Conservation (phyloP, 1,284 basidiomycete genomes). For the Ustilago loliicola region DNA sequence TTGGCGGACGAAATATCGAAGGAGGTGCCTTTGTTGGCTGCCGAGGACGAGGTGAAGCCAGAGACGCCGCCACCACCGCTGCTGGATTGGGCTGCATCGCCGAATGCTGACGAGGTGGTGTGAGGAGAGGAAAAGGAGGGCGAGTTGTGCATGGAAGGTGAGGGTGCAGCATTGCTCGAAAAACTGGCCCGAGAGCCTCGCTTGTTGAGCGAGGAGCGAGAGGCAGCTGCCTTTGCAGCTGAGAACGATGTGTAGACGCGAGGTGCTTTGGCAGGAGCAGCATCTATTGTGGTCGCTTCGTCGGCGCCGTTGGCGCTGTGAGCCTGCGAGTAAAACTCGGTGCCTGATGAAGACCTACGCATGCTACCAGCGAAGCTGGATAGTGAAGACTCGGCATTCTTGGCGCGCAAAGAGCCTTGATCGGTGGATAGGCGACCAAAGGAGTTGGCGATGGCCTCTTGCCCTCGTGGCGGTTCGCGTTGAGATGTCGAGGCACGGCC, state of each 20-base stretch:
- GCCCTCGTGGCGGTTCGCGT: conserved; percentile 42
- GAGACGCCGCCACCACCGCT: neutral
- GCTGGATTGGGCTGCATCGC: conserved; percentile 9
- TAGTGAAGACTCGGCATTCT: conserved; percentile 24
- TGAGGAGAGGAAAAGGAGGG: conserved; percentile 37
- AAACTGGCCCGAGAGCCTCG: conserved; percentile 26
- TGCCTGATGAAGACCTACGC: conserved; percentile 38
- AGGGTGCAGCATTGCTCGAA: conserved; percentile 17
- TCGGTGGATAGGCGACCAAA: conserved; percentile 46
- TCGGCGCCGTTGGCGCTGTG: conserved; percentile 27
- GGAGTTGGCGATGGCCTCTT: conserved; percentile 50
- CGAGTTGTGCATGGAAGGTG: conserved; percentile 31
- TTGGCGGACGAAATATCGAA: conserved; percentile 35
- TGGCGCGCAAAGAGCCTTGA: conserved; percentile 23
- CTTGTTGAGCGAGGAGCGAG: conserved; percentile 47
- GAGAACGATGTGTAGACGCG: conserved; percentile 43
- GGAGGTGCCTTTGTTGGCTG: conserved; percentile 16
- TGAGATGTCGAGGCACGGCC: conserved; percentile 23
- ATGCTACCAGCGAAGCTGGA: conserved; percentile 41
- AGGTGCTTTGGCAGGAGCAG: conserved; percentile 19
- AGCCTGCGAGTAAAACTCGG: conserved; percentile 37
- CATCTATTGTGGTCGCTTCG: conserved; percentile 9
- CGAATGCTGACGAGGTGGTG: conserved; percentile 11
- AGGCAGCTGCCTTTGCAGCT: conserved; percentile 47
- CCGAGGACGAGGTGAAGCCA: conserved; percentile 14